Conservation (phyloP, 2,329 filamentous ascomycete genomes). For the Fusarium luffae region DNA sequence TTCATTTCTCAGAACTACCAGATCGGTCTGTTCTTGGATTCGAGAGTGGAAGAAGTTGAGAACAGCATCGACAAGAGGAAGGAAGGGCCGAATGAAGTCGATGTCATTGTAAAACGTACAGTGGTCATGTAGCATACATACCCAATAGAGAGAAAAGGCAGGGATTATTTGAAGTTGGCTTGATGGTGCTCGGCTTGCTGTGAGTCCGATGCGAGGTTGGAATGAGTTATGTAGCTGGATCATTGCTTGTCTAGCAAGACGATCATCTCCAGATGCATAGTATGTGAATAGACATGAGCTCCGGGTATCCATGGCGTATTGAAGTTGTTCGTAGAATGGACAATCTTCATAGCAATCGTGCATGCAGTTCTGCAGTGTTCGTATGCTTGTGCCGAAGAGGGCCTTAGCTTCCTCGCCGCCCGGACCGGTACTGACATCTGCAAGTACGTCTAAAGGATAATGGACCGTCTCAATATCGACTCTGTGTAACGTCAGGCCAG, state of each 20-base stretch:
- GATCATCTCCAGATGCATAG: background rate
- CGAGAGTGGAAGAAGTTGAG: background rate
- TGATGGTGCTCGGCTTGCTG: background rate
- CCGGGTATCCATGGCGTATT: background rate
- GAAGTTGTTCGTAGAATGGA: slow-evolving; percentile 6
- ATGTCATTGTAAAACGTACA: background rate
- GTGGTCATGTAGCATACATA: background rate
- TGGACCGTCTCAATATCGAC: background rate
- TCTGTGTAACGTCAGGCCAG: background rate
- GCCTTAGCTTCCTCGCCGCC: too few relatives aligned
- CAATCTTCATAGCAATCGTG: slow-evolving; percentile 2
- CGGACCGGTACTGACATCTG: background rate
- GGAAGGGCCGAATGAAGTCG: background rate
- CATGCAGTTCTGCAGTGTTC: slow-evolving; percentile 3
- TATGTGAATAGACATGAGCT: background rate
- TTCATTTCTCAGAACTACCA: background rate
- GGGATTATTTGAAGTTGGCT: background rate
- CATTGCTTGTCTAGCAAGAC: background rate
- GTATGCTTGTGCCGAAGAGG: background rate
- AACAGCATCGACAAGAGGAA: background rate
- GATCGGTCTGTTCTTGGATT: background rate
- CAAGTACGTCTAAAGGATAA: background rate
- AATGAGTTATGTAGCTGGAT: background rate
- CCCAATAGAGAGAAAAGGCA: background rate
- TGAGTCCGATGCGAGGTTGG: background rate